phyloP scores from a whole-genome alignment of 148 eudicot species.

The Chenopodium suecicum region DNA sequence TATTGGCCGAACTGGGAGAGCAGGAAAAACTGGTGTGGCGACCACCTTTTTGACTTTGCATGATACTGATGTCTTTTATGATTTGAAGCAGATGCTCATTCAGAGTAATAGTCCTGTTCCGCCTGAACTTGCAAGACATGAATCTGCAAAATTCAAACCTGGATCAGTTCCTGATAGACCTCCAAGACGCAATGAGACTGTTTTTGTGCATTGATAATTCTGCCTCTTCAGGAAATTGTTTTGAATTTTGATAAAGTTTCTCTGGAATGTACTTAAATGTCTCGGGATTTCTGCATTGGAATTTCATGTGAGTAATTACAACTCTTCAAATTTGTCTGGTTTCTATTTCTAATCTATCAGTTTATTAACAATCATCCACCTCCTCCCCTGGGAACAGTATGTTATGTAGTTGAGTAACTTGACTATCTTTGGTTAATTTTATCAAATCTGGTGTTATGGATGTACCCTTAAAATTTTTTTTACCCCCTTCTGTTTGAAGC shows the following conservation, averaged over 20 bases:
- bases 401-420: background rate
- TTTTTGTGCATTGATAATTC: constrained; percentile 41
- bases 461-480: background rate
- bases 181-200: constrained; percentile 59
- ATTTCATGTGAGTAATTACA: constrained; percentile 24
- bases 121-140: constrained; percentile 79
- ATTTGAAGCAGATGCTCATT: constrained; percentile 73
- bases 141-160: constrained; percentile 61
- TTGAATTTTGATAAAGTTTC: background rate
- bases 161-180: constrained; percentile 63
- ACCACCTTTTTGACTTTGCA: constrained; percentile 76
- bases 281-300: constrained; percentile 1
- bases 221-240: background rate
- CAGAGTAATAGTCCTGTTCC: constrained; percentile 84
- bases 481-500: background rate
- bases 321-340: background rate
- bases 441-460: background rate
- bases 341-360: background rate
- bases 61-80: constrained; percentile 73
- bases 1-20: constrained; percentile 64
- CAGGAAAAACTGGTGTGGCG: constrained; percentile 65
- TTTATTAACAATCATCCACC: background rate
- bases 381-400: background rate
- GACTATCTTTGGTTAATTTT: background rate
- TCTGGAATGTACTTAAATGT: background rate